These are phyloP conservation scores for Colletotrichum truncatum DNA, from an alignment of 2,329 filamentous ascomycete genomes.

Conservation along the genomic window DNA sequence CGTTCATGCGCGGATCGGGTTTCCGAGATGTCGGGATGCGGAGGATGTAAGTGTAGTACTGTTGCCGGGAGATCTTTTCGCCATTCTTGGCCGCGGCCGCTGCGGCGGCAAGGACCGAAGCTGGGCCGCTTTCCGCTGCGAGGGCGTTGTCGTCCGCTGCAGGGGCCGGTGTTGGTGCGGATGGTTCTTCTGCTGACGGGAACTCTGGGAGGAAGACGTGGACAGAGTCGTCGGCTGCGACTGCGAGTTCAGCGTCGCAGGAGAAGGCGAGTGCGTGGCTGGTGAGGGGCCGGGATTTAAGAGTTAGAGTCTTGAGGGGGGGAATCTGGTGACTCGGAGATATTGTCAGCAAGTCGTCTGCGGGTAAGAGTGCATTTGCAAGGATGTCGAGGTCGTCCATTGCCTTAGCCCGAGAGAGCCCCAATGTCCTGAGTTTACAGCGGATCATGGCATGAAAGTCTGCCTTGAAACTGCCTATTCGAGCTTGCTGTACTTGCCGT, in stretches of 20 bases:
- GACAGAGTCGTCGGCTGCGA: constrained; percentile 65
- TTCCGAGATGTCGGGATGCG: constrained; percentile 43
- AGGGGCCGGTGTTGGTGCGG: constrained; percentile 9
- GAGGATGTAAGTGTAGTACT: constrained; percentile 43
- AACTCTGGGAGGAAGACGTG: constrained; percentile 61
- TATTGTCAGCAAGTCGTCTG: not conserved
- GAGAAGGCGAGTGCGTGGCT: constrained; percentile 60
- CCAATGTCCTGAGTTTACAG: too few species aligned
- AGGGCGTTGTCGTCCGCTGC: not conserved
- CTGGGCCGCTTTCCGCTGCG: constrained; percentile 35
- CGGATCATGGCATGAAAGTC: too few species aligned
- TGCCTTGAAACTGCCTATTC: too few species aligned
- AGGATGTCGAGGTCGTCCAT: not conserved
- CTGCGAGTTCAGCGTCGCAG: constrained; percentile 65
- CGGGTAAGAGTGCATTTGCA: too few species aligned
- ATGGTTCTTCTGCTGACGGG: constrained; percentile 31
- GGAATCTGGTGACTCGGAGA: constrained; percentile 44
- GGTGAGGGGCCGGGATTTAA: constrained; percentile 54
- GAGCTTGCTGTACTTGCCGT: too few species aligned
- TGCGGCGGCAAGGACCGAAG: constrained; percentile 33
- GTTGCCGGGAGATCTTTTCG: constrained; percentile 33
- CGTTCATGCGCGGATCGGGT: constrained; percentile 55
- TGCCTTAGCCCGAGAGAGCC: too few species aligned
- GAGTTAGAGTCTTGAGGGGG: constrained; percentile 55
- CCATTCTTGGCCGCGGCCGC: constrained; percentile 21